Base-by-base conservation (phyloP, 163 green algal genomes). In the Chlorella variabilis region DNA sequence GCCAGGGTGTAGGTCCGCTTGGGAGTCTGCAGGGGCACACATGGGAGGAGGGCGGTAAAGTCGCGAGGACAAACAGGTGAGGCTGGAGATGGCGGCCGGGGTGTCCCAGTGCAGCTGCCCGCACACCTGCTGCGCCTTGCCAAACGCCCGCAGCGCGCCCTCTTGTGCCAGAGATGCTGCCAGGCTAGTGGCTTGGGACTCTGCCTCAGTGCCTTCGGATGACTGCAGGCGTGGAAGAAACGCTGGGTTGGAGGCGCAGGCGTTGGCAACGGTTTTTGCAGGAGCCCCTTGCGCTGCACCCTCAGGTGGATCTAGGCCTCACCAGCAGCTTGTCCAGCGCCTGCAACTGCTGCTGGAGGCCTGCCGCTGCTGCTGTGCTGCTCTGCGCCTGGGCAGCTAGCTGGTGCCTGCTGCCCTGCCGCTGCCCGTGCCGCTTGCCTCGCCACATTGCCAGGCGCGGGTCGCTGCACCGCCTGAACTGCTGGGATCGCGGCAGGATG, bases 1-100 rank as follows among this genome's bases (percentile, higher is more conserved):
- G 96, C 90, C 17, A 99, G 83, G 0, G 89, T 92, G 86, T 97
- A 97, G 4, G 84, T 70, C 0, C 93, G 87, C 78, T 98, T 98
- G 58, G 94, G 94, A 25, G 97, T 75, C 85, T 92, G 84, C 77
- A 77, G 17, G 23, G 25, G 21, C n/a, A 74, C 2, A 42, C 20
- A 6, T 6, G 6, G 38, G 4, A 51, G 36, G 17, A 25, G 27
- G 25, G 25, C 18, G 21, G 33, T 20, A 5, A 20, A 2, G 1
- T 36, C 20, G 2, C 4, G 7, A 48, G 13, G 8, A 54, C 15
- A 3, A 9, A 18, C 17, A 20, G 18, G 21, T 2, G 34, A 2
- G n/a, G n/a, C n/a, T n/a, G n/a, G n/a, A n/a, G n/a, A n/a, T n/a
- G n/a, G n/a, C n/a, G n/a, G n/a, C n/a, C n/a, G n/a, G n/a, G n/a